phyloP scores from a whole-genome alignment of 2,329 filamentous ascomycete genomes.

The Cladosporium velox region DNA sequence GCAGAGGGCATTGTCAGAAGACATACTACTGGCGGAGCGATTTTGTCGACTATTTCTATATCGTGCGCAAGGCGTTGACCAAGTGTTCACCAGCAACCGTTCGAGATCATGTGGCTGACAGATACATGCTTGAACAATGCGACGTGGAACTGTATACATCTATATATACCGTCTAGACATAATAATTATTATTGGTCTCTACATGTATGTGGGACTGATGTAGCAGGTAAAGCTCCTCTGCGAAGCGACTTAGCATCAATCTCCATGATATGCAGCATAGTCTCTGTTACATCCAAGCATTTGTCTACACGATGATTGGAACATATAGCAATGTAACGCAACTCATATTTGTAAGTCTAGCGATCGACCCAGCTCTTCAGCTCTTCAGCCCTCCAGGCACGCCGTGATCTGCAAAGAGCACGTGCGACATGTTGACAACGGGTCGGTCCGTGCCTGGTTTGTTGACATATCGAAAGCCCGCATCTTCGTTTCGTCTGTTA shows the following conservation, averaged over 20 bases:
- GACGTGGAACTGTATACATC: background rate
- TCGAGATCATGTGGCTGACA: too few species aligned
- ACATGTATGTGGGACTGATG: background rate
- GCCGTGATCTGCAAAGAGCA: background rate
- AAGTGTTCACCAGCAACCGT: too few species aligned
- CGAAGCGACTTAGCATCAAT: background rate
- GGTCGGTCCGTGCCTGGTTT: background rate
- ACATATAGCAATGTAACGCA: background rate
- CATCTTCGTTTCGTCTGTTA: slow-evolving; percentile 1
- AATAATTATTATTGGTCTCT: background rate
- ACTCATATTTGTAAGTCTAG: background rate
- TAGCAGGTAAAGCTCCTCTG: background rate
- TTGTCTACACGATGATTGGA: background rate
- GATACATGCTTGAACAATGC: background rate
- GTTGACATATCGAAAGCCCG: slow-evolving; percentile 3
- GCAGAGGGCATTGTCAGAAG: too few species aligned
- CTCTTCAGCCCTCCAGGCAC: background rate
- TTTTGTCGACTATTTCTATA: too few species aligned
- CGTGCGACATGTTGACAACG: background rate
- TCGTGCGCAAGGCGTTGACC: too few species aligned
- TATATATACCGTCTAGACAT: background rate
- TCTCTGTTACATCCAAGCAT: background rate
- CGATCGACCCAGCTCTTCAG: background rate
- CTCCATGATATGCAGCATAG: background rate
- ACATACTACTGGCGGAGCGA: too few species aligned